Base-by-base conservation (phyloP, 176 grass and related monocot species). In the Triticum timopheevii region DNA sequence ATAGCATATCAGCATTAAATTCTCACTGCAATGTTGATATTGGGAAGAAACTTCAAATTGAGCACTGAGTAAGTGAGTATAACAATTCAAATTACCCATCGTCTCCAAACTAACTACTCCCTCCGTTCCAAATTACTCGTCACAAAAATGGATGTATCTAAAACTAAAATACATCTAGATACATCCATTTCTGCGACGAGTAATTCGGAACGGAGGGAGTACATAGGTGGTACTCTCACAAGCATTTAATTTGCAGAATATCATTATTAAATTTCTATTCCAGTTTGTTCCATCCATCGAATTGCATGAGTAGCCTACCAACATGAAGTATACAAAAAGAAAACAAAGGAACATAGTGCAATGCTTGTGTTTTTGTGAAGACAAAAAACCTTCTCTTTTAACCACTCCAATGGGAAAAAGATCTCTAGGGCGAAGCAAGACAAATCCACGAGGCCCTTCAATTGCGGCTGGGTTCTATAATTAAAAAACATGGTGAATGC, bases 391-490 rank as follows among this genome's bases (percentile, higher is more conserved):
- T 95, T 98, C 90, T 91, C 84, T 94, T 62, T 64, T 81, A 38
- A 98, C 90, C 35, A 88, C 63, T 20, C 96, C 96, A 62, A 95
- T 84, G 61, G 82, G 81, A 79, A 98, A 94, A 83, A 92, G 93
- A 45, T 91, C 71, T 50, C 63, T 84, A 39, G 31, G 74, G 20
- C 15, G 50, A 87, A 98, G 92, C 42, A 70, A 88, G 59, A 95
- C 87, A 83, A 91, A 13, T 71, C 79, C 93, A 69, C 85, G 85
- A 69, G 96, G 92, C 74, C 96, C 96, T 3, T 68, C 84, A 80
- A 92, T 82, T 22, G 66, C 69, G 81, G 88, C 79, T 86, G 96
- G 93, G 80, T 95, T 98, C 93, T 95, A 70, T 33, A 56, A 91
- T 72, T 8, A 23, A 56, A 65, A 80, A 0, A 76, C 12, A 54